These are phyloP conservation scores for Saccharomycopsis crataegensis DNA, from an alignment of 1,139 yeast species.

Conservation along the genomic window DNA sequence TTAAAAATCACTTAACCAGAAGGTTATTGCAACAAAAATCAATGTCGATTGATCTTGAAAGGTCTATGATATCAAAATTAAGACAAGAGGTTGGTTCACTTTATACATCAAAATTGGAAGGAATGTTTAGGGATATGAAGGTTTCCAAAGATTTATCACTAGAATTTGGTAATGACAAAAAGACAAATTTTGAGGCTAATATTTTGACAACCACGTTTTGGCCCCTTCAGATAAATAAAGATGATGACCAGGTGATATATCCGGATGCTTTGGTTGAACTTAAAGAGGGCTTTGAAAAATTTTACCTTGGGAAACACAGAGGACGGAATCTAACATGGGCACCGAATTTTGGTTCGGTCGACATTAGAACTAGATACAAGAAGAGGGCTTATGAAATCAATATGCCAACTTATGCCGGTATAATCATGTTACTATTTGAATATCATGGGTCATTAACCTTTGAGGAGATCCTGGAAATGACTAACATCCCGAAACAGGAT, in stretches of 20 bases:
- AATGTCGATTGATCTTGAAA: conserved; percentile 48
- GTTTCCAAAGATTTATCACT: conserved; percentile 53
- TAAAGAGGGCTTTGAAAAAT: conserved; percentile 37
- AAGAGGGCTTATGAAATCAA: conserved; percentile 70
- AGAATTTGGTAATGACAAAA: conserved; percentile 38
- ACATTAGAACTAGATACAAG: conserved; percentile 60
- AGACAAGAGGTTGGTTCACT: conserved; percentile 77
- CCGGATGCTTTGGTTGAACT: conserved; percentile 40
- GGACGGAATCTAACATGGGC: conserved; percentile 81
- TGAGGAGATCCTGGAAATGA: conserved; percentile 54
- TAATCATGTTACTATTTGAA: conserved; percentile 66
- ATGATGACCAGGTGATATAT: conserved; percentile 46
- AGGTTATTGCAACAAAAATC: conserved; percentile 54
- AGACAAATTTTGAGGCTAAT: conserved; percentile 39
- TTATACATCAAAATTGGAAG: conserved; percentile 73
- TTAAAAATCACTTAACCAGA: conserved; percentile 85
- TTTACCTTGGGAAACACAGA: conserved; percentile 55
- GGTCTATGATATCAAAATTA: conserved; percentile 58
- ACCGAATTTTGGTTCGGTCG: conserved; percentile 75
- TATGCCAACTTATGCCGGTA: conserved; percentile 74
- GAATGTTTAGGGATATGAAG: conserved; percentile 82
- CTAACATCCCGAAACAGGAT: conserved; percentile 69
- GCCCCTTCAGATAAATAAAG: conserved; percentile 55
- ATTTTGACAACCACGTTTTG: conserved; percentile 51
- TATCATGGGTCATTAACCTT: conserved; percentile 47